phyloP scores from a whole-genome alignment of 345 rosid genomes.

The Bruguiera gymnorhiza region DNA sequence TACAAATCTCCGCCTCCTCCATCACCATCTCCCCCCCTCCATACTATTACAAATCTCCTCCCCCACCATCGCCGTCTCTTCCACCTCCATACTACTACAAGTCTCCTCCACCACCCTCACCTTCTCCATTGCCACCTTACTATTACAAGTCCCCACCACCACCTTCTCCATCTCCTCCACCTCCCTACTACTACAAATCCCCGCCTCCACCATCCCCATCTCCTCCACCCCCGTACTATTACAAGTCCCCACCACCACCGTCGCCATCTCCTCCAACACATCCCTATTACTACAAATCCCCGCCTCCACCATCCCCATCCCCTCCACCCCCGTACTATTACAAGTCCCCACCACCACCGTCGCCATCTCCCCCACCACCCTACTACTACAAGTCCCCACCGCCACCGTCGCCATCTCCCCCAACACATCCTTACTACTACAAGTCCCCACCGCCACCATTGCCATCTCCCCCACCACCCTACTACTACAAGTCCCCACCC shows the following conservation, averaged over 20 bases:
- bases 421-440: conserved; percentile 18
- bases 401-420: conserved; percentile 33
- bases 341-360: too few relatives aligned
- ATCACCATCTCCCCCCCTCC: not conserved
- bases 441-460: conserved; percentile 33
- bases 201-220: conserved; percentile 35
- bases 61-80: conserved; percentile 32
- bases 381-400: conserved; percentile 30
- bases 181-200: conserved; percentile 33
- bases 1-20: conserved; percentile 40
- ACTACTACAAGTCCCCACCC: conserved; percentile 34
- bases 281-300: conserved; percentile 23
- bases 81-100: conserved; percentile 34
- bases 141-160: conserved; percentile 33
- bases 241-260: conserved; percentile 35
- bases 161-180: conserved; percentile 31
- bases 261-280: conserved; percentile 28
- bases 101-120: conserved; percentile 31
- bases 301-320: conserved; percentile 32
- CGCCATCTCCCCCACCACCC: conserved; percentile 34
- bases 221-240: conserved; percentile 34
- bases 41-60: conserved; percentile 27
- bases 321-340: conserved; percentile 36
- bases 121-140: not conserved
- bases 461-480: conserved; percentile 33